Evolutionary conservation across 495 filamentous ascomycete genomes (phyloP), one percentile per base, ranked within the genome.

Genomic region (Penicillium waksmanii): DNA sequence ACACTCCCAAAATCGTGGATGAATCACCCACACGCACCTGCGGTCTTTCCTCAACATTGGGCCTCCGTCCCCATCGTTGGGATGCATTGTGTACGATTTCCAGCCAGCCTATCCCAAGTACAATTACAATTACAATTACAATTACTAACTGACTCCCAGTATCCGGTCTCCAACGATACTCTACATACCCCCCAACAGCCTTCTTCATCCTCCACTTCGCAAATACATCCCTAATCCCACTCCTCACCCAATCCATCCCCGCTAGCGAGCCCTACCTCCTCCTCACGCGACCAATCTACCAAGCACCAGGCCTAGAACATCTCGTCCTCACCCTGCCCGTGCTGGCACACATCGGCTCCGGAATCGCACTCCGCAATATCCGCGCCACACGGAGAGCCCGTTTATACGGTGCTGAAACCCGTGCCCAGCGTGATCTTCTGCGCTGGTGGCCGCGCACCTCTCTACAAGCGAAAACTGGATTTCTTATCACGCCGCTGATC

Each of bases 151-250:
- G 6, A 43, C n/a, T 1, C 36, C 15, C 67, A 96, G 92, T 97
- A 62, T 82, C 82, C 21, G 87, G 89, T 47, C 77, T 93, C 31
- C 93, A 96, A 68, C 86, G 82, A 71, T 96, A 95, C 80, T 93
- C 91, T 13, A 89, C 89, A 65, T 96, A 96, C 73, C 87, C 89
- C 40, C 92, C 96, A 70, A 87, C 86, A 43, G 68, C 89, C 61
- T 97, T 94, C 82, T 78, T 86, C 49, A 75, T 84, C 52, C 74
- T 94, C 53, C 93, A 97, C 75, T 77, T 95, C 50, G 82, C 88
- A 48, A 97, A 90, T 47, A 90, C 87, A n/a, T 88, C 89, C 2
- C 67, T 93, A 42, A 84, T 92, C 34, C 90, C 90, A 0, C 84
- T 93, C 21, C 55, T 77, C 13, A 85, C 84, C 27, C 76, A 69